Evolutionary conservation across 1,284 basidiomycete genomes (phyloP), one percentile per base, ranked within the genome.

Genomic region (Boletus subluridellus): DNA sequence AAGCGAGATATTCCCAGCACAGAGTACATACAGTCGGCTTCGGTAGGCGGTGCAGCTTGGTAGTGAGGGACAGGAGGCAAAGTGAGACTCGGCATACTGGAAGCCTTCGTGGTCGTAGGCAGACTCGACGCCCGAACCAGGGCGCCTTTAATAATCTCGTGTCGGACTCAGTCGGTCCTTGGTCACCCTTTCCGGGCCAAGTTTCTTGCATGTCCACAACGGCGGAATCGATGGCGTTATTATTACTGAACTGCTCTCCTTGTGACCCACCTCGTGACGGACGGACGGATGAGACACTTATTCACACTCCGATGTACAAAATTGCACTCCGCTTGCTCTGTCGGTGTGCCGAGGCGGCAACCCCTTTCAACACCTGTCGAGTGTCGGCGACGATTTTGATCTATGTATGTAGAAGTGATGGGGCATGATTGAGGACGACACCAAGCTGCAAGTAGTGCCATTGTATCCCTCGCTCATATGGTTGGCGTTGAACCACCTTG

Each of bases 21-120:
- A 30, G 21, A 15, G 17, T 12, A 66, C 68, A 21, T 52, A 69
- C 71, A n/a, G 15, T 61, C 51, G 14, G 52, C 65, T 42, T 61
- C 54, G 30, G 68, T 71, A 5, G 60, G 60, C 1, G 60, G 62
- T 28, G 70, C 63, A n/a, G 64, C 49, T 47, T 62, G 49, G 14
- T 72, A 69, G 51, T 53, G 71, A 26, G 64, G 66, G 11, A 26
- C 51, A n/a, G 63, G 37, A 34, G 71, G 69, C 3, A 68, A 37
- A 2, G 63, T 55, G 49, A 59, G 32, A 32, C 21, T 21, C 21
- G 21, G 21, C 21, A 21, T 21, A 21, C 21, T 21, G 21, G 21
- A 21, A 21, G 21, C 21, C 21, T 21, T 35, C 9, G 30, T 7
- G 15, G n/a, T 24, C 7, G 45, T n/a, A 8, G 14, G 24, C 9